phyloP scores from a whole-genome alignment of 306 rosid genomes.

The Cicer arietinum region DNA sequence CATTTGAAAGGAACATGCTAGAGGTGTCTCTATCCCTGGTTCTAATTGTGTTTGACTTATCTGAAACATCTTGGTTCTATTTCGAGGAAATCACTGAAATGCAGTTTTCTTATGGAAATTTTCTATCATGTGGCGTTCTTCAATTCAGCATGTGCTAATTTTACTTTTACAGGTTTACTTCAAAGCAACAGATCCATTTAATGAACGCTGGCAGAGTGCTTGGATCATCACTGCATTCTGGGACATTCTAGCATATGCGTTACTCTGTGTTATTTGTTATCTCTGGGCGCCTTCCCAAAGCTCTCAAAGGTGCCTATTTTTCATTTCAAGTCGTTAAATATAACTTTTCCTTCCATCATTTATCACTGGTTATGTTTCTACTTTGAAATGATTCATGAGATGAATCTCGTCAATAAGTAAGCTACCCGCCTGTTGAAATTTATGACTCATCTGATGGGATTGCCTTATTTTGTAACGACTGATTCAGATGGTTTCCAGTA shows the following conservation, averaged over 20 bases:
- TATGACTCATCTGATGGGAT: constrained; percentile 18
- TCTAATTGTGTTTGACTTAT: constrained; percentile 37
- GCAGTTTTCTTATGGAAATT: constrained; percentile 27
- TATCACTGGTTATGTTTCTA: constrained; percentile 28
- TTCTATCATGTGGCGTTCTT: constrained; percentile 8
- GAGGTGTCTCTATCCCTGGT: constrained; percentile 6
- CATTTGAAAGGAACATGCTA: constrained; percentile 13
- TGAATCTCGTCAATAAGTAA: constrained; percentile 32
- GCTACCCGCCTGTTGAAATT: constrained; percentile 33
- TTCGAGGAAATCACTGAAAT: constrained; percentile 19
- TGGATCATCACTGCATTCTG: constrained; percentile 97
- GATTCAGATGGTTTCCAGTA: constrained; percentile 25
- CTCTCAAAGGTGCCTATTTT: constrained; percentile 76
- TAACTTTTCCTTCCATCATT: constrained; percentile 18
- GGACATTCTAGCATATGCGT: constrained; percentile 83
- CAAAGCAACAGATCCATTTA: constrained; percentile 98
- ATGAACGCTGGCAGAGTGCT: constrained; percentile 96
- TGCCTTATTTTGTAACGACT: constrained; percentile 33
- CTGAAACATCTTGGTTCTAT: constrained; percentile 24
- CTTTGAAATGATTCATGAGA: constrained; percentile 24
- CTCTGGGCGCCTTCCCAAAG: constrained; percentile 99
- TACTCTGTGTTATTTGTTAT: constrained; percentile 87
- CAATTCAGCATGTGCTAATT: constrained; percentile 16
- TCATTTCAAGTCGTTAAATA: neutral
- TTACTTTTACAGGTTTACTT: constrained; percentile 72